Evolutionary conservation across 163 green algal species (phyloP).

Genomic region (Chloromonas sp.): DNA sequence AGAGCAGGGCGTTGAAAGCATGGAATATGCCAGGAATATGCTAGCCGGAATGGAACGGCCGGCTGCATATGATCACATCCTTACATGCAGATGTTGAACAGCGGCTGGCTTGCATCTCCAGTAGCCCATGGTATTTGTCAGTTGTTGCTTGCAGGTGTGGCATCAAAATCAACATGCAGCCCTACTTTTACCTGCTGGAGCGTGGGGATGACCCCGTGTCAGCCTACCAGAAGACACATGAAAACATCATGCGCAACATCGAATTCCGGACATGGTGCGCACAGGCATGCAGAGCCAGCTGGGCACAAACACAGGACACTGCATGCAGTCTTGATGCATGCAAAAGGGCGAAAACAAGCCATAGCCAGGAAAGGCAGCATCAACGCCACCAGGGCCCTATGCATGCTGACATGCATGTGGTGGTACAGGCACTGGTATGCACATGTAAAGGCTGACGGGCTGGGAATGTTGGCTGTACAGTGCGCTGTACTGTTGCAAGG

Average conservation of each 20-base stretch:
- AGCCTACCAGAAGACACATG: constrained; percentile 62
- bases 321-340: background rate
- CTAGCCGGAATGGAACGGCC: no score
- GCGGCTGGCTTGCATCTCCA: no score
- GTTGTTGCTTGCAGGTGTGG: constrained; percentile 57
- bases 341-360: background rate
- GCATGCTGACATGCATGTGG: no score
- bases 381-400: no score
- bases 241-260: constrained; percentile 54
- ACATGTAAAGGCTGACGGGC: no score
- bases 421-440: no score
- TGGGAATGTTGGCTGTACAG: background rate
- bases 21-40: no score
- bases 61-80: no score
- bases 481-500: background rate
- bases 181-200: constrained; percentile 66
- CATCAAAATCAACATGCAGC: constrained; percentile 60
- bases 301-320: background rate
- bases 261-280: constrained; percentile 53
- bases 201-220: constrained; percentile 55
- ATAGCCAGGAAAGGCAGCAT: background rate
- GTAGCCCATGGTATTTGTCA: no score
- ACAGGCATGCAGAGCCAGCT: background rate
- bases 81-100: no score
- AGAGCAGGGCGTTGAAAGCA: no score